A percentile compares a stretch with the other conserved stretches of the same genome.
These are phyloP conservation scores for Didymella glomerata DNA, from an alignment of 2,329 filamentous ascomycete genomes.

Conservation along the genomic window DNA sequence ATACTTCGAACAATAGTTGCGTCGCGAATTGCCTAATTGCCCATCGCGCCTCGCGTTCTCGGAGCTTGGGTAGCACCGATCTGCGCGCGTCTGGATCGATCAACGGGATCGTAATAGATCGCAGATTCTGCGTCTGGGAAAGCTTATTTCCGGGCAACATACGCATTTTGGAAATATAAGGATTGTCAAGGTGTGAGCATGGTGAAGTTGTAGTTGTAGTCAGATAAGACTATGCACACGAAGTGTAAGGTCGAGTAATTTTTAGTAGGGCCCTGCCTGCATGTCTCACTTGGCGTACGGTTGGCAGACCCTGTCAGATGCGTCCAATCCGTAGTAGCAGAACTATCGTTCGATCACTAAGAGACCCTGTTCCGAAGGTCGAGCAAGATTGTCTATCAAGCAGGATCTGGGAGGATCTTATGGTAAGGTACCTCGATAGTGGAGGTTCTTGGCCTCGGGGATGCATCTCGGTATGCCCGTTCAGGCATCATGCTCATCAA, in stretches of 20 bases:
- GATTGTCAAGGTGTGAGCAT: not conserved
- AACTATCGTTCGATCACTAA: not conserved
- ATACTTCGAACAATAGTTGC: slow-evolving; percentile 7
- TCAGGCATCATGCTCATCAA: slow-evolving; percentile 9
- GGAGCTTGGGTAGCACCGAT: slow-evolving; percentile 10
- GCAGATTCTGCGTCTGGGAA: not conserved
- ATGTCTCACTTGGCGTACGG: slow-evolving; percentile 14
- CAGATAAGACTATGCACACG: not conserved
- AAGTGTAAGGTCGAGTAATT: not conserved
- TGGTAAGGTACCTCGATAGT: not conserved
- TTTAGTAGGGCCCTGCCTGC: slow-evolving; percentile 1
- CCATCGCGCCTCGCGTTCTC: slow-evolving; percentile 5
- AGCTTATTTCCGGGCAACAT: slow-evolving; percentile 8
- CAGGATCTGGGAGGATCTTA: not conserved
- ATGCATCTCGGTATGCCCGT: slow-evolving; percentile 5
- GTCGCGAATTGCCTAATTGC: slow-evolving; percentile 12
- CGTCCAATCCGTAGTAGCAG: not conserved
- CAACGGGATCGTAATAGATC: slow-evolving; percentile 4
- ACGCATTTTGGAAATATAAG: not conserved
- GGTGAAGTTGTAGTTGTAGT: not conserved
- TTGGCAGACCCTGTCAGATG: slow-evolving; percentile 10
- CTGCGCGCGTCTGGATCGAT: slow-evolving; percentile 6
- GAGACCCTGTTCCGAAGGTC: not conserved
- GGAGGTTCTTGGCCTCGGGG: not conserved
- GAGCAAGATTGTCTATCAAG: not conserved